Evolutionary conservation across 108 stramenopile genomes (phyloP).

Genomic region (Schizochytrium sp.): DNA sequence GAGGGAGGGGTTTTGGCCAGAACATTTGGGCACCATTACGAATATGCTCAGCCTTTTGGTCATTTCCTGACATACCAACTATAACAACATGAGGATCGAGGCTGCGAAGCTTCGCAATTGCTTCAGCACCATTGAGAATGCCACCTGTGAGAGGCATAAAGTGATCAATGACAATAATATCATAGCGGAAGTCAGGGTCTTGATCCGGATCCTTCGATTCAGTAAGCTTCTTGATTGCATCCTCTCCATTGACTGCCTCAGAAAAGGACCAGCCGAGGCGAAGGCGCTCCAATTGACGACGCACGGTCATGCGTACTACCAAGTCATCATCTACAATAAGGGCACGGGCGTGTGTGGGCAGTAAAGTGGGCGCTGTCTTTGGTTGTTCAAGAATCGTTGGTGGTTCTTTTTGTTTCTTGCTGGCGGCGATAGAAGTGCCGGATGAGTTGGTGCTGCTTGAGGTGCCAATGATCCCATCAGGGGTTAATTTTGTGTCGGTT

Average conservation of each 20-base stretch:
- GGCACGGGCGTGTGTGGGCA: neutral
- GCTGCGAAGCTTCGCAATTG: conserved; percentile 21
- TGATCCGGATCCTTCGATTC: neutral
- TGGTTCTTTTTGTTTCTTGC: neutral
- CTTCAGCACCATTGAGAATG: neutral
- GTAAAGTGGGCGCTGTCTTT: neutral
- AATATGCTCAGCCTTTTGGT: conserved; percentile 44
- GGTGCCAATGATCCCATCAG: no score
- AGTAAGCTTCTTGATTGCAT: neutral
- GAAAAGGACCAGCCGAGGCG: neutral
- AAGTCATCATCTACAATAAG: conserved; percentile 45
- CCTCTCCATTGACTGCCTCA: conserved; percentile 41
- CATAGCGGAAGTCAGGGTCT: neutral
- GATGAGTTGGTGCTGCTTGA: no score
- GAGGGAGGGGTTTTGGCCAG: conserved; percentile 50
- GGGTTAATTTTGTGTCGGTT: no score
- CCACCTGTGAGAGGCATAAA: conserved; percentile 30
- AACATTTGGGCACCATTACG: conserved; percentile 24
- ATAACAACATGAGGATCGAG: neutral
- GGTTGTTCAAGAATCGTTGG: neutral
- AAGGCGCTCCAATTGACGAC: neutral
- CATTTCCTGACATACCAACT: conserved; percentile 28
- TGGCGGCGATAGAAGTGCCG: no score
- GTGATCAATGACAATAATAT: conserved; percentile 21
- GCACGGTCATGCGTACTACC: conserved; percentile 3